These are phyloP conservation scores for Yarrowia phangngaensis DNA, from an alignment of 805 yeast genomes.

Conservation along the genomic window DNA sequence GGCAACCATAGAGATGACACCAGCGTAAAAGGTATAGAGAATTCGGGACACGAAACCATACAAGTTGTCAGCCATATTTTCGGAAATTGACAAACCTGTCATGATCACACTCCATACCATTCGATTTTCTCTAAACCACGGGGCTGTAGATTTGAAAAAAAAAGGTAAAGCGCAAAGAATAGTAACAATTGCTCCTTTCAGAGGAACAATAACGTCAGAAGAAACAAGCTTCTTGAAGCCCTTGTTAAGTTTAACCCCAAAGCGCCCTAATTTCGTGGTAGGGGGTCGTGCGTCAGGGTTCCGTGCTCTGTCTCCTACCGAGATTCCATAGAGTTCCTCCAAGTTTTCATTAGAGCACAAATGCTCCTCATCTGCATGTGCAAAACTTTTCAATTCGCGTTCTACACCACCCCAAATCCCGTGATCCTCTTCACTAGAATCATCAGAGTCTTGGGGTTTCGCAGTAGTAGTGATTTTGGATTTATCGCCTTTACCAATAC, in stretches of 20 bases:
- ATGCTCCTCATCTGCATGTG: slow-evolving; percentile 15
- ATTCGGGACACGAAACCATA: slow-evolving; percentile 35
- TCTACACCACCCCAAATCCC: slow-evolving; percentile 7
- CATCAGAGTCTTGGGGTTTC: neutral
- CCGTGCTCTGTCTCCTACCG: slow-evolving; percentile 6
- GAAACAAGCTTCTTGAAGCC: slow-evolving; percentile 10
- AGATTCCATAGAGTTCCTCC: slow-evolving; percentile 9
- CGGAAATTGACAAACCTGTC: slow-evolving; percentile 36
- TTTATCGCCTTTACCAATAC: slow-evolving; percentile 1
- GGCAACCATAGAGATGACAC: slow-evolving; percentile 37
- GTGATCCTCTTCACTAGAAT: neutral
- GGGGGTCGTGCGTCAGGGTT: slow-evolving; percentile 23
- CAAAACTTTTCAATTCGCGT: neutral
- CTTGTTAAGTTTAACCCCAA: slow-evolving; percentile 2
- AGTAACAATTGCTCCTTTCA: slow-evolving; percentile 34
- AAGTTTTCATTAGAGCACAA: slow-evolving; percentile 14
- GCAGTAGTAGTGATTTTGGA: slow-evolving; percentile 5
- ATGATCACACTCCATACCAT: slow-evolving; percentile 39
- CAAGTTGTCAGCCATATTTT: slow-evolving; percentile 39
- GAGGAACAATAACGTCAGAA: slow-evolving; percentile 30
- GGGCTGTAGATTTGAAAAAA: slow-evolving; percentile 33
- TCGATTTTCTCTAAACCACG: slow-evolving; percentile 32
- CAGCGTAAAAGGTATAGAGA: slow-evolving; percentile 36
- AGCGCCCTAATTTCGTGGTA: neutral
- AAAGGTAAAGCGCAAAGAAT: slow-evolving; percentile 34